Evolutionary conservation across 441 rosid species (phyloP), one percentile per base, ranked within the genome.

Genomic region (Euphorbia celastroides): DNA sequence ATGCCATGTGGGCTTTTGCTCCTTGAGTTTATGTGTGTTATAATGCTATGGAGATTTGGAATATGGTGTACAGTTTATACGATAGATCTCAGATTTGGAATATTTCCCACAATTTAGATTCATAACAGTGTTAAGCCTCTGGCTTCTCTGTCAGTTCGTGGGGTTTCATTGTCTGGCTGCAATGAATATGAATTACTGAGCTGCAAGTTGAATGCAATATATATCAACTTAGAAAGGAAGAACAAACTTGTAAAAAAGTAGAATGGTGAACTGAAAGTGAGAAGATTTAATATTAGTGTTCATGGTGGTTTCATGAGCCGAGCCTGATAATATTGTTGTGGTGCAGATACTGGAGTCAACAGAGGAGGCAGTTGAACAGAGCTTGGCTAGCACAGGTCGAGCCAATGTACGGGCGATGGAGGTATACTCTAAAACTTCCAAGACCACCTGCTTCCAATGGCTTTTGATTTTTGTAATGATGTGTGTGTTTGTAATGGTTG

Each of bases 371-470:
- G 74, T 93, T 38, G 98, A 93, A 78, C 90, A 88, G 34, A 93
- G 97, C 83, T 78, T 93, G 74, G 96, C 97, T 9, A 80, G 87
- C 76, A 90, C 97, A 1, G 88, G 88, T 41, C 94, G 80, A 61
- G 92, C 83, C 60, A 88, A 85, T 64, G 81, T 78, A 7, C 83
- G 93, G 25, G 91, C 97, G 5, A 60, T 76, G 57, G 75, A 81
- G 71, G 80, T 90, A 70, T 83, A 79, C 73, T 88, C 96, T 1
- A 77, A 83, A 70, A 76, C 79, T 66, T 93, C 92, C 2, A 90
- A 88, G 83, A 93, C 98, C 16, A 72, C 89, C 5, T 93, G 97
- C 73, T 86, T 93, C 81, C 87, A 88, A 5, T 90, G 97, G 96
- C 88, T 93, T 14, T 63, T 87, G 60, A 81, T 93, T 57, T 83